Conservation (phyloP, 1,284 basidiomycete species). For the Sanghuangporus baumii region DNA sequence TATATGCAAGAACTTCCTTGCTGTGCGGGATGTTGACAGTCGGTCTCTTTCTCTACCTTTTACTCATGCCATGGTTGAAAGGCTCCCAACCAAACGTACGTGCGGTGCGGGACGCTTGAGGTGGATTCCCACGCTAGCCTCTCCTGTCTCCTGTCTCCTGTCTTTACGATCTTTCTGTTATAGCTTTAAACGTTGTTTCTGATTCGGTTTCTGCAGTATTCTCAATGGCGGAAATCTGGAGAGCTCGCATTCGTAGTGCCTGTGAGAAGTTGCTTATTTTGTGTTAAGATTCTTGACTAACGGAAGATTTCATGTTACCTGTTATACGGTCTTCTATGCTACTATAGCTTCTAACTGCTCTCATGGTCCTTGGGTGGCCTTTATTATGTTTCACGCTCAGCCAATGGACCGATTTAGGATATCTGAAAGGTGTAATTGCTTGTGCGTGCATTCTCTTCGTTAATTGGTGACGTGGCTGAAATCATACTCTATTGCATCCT, state of each 20-base stretch:
- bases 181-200: not conserved
- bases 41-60: conserved; percentile 63
- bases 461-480: not conserved
- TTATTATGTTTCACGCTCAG: conserved; percentile 55
- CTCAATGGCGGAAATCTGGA: conserved; percentile 47
- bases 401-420: conserved; percentile 59
- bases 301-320: conserved; percentile 29
- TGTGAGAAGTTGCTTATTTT: conserved; percentile 27
- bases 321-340: conserved; percentile 17
- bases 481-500: too few species aligned
- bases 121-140: not conserved
- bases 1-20: conserved; percentile 43
- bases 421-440: conserved; percentile 53
- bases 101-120: conserved; percentile 13
- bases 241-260: conserved; percentile 27
- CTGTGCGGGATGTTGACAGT: conserved; percentile 53
- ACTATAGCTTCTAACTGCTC: conserved; percentile 45
- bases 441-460: conserved; percentile 36
- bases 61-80: conserved; percentile 56
- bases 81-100: conserved; percentile 65
- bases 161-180: not conserved
- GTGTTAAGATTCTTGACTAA: conserved; percentile 53
- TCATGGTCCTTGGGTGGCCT: conserved; percentile 66
- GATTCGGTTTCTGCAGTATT: conserved; percentile 38
- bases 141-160: not conserved